Base-by-base conservation (phyloP, 2,329 filamentous ascomycete species). In the Colletotrichum endophyticum region DNA sequence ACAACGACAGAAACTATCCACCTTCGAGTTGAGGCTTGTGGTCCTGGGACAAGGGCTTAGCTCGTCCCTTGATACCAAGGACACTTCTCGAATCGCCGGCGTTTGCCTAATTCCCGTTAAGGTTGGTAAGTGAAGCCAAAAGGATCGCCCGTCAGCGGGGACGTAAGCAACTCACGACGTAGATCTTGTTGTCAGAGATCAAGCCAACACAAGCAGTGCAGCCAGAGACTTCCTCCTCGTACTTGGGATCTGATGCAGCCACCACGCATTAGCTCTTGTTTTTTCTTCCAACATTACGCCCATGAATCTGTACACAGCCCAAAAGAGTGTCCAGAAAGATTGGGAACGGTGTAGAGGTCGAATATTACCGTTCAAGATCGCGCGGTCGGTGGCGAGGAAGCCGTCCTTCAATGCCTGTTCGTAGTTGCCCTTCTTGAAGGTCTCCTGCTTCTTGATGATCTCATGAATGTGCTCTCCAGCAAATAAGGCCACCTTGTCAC, bases 11-110 rank as follows among this genome's bases (percentile, higher is more conserved):
- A 34, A 22, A 44, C 61, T 59, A 70, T 89, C 74, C 84, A 98
- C 96, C 95, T 91, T 99, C 97, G 81, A 99, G 98, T 85, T 98
- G 96, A 57, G 97, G 97, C 88, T 99, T 99, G 90, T 99, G 97
- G 85, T 99, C 97, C 84, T 98, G 98, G n/a, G 97, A 99, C 77
- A 99, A 90, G 69, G 97, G 97, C 89, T 99, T 99, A 80, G 97
- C 97, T 82, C 97, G 92, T 79, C 97, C 97, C 89, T 99, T 99
- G 83, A 99, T 95, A 81, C 97, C 97, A 79, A 99, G 88, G 30
- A 99, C 97, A 83, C 94, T 95, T 89, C 97, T 93, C 78, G 97
- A 99, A 86, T 99, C 97, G 83, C 97, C 97, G 78, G 97, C 95
- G 85, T 99, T 99, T 82, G 95, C 97, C 97, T 99, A 80, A 70